phyloP scores from a whole-genome alignment of 2,329 filamentous ascomycete species.

The Fusarium sacchari region DNA sequence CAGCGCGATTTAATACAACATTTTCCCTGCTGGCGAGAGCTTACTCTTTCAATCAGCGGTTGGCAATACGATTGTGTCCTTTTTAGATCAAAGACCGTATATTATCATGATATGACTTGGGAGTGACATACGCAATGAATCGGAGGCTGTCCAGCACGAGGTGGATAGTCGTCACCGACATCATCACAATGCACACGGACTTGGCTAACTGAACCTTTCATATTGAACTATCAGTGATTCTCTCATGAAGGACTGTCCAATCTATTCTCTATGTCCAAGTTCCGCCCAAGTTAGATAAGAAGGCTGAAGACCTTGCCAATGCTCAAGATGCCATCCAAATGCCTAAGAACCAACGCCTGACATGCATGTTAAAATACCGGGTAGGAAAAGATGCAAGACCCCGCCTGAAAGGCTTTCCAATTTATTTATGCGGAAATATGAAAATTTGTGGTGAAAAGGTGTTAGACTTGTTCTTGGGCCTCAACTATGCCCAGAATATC shows the following conservation, averaged over 20 bases:
- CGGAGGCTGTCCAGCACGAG: neutral
- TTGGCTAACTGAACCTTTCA: neutral
- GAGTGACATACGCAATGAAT: neutral
- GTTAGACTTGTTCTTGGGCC: conserved; percentile 52
- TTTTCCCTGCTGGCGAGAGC: neutral
- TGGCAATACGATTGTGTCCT: neutral
- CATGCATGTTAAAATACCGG: conserved; percentile 26
- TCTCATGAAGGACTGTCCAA: conserved; percentile 14
- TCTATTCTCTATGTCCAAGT: neutral
- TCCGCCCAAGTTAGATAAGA: conserved; percentile 11
- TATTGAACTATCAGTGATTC: conserved; percentile 25
- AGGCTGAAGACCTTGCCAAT: neutral
- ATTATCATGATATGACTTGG: too few species aligned
- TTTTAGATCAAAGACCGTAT: neutral
- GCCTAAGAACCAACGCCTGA: conserved; percentile 36
- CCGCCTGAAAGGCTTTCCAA: neutral
- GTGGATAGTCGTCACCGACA: neutral
- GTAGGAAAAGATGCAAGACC: conserved; percentile 4
- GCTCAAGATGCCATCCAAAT: conserved; percentile 8
- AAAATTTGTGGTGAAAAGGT: neutral
- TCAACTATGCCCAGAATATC: conserved; percentile 77
- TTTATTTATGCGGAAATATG: neutral
- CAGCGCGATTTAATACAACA: neutral
- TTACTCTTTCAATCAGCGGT: neutral
- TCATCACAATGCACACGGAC: neutral